phyloP scores from a whole-genome alignment of 148 eudicot species.

The Persicaria maculosa region DNA sequence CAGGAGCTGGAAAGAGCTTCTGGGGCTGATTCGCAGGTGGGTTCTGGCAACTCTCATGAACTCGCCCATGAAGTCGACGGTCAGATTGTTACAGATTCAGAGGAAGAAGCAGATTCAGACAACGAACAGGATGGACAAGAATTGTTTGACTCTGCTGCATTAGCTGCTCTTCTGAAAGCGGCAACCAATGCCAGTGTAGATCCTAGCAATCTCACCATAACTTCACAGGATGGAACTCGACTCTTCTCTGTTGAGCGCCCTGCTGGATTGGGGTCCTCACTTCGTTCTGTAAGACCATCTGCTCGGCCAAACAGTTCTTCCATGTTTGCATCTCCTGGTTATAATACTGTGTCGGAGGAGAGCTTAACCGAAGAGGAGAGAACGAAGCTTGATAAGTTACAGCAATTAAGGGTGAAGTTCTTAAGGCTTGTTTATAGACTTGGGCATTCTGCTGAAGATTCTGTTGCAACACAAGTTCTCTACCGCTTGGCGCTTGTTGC shows the following conservation, averaged over 20 bases:
- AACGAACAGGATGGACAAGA: constrained; percentile 81
- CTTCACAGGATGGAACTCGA: constrained; percentile 80
- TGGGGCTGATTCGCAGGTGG: constrained; percentile 26
- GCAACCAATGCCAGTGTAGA: constrained; percentile 66
- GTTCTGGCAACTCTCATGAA: constrained; percentile 34
- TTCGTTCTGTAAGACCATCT: constrained; percentile 51
- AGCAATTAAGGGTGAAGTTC: constrained; percentile 67
- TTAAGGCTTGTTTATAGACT: constrained; percentile 79
- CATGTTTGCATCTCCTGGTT: constrained; percentile 35
- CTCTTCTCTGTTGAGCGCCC: constrained; percentile 96
- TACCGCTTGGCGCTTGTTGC: constrained; percentile 69
- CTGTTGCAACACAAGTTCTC: constrained; percentile 79
- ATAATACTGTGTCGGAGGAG: constrained; percentile 37
- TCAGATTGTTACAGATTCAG: constrained; percentile 76
- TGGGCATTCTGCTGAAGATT: constrained; percentile 70
- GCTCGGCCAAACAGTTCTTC: constrained; percentile 38
- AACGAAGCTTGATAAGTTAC: constrained; percentile 67
- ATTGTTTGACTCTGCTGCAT: constrained; percentile 81
- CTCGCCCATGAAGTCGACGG: constrained; percentile 50
- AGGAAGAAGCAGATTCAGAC: constrained; percentile 78
- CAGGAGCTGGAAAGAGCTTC: constrained; percentile 65
- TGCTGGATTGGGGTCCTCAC: constrained; percentile 81
- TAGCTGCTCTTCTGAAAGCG: constrained; percentile 88
- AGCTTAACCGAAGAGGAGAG: constrained; percentile 74
- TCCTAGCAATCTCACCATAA: constrained; percentile 54